These are phyloP conservation scores for Rhizoclosmatium sp. DNA, from an alignment of 192 early-diverging fungal genomes.

Conservation along the genomic window DNA sequence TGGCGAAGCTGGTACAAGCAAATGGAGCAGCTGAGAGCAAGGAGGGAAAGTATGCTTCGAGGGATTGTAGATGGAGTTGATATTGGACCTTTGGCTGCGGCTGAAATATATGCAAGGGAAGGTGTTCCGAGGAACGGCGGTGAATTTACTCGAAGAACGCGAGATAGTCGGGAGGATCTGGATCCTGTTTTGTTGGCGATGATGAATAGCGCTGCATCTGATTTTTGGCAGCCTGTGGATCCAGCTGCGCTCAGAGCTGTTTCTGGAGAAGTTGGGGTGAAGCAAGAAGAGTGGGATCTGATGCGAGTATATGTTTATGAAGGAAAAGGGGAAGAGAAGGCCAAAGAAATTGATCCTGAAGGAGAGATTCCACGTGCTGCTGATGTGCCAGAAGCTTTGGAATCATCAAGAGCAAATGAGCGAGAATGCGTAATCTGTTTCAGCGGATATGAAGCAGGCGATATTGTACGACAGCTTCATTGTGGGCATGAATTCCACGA, in stretches of 20 bases:
- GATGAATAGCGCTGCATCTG: background rate
- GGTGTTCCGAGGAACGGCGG: background rate
- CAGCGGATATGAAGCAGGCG: constrained; percentile 16
- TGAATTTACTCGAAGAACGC: background rate
- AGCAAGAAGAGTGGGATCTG: constrained; percentile 24
- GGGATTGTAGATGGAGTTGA: background rate
- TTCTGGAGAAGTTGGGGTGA: constrained; percentile 9
- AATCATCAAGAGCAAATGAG: background rate
- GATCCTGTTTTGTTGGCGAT: constrained; percentile 21
- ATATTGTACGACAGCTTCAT: constrained; percentile 18
- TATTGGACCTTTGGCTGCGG: background rate
- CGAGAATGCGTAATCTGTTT: constrained; percentile 30
- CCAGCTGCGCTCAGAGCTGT: background rate
- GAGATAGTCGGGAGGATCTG: background rate
- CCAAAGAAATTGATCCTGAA: background rate
- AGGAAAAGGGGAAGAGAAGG: background rate
- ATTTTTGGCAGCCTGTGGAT: constrained; percentile 35
- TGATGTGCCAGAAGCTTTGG: background rate
- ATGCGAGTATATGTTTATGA: constrained; percentile 9
- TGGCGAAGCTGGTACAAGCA: constrained; percentile 26
- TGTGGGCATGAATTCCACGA: constrained; percentile 36
- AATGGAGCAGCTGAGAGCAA: background rate
- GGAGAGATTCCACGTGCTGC: background rate
- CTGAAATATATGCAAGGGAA: background rate
- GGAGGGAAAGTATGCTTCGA: background rate